Conservation (phyloP, 441 rosid species). For the Populus hybrid region DNA sequence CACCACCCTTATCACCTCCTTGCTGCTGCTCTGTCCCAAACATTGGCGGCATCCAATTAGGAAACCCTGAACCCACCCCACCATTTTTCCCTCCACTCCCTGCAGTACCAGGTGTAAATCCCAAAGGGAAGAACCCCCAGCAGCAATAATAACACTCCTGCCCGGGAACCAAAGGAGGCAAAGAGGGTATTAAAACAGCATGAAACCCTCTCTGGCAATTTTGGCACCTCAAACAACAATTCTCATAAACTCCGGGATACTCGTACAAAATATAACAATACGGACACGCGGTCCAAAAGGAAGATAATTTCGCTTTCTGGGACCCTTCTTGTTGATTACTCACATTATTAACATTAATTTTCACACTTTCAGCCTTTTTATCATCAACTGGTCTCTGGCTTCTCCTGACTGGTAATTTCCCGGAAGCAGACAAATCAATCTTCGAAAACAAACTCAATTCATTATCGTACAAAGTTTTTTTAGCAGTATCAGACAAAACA, state of each 20-base stretch:
- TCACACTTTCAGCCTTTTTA: constrained; percentile 6
- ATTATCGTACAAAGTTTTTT: constrained; percentile 58
- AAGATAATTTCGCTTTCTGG: constrained; percentile 33
- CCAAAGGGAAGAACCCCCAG: constrained; percentile 85
- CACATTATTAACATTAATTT: not conserved
- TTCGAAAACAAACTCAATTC: constrained; percentile 48
- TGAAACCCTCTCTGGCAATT: constrained; percentile 71
- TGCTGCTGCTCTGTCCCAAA: constrained; percentile 9
- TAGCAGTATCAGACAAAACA: constrained; percentile 50
- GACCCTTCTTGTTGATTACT: not conserved
- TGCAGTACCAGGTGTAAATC: constrained; percentile 24
- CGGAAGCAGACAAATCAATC: constrained; percentile 48
- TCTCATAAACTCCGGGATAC: constrained; percentile 77
- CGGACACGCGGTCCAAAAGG: constrained; percentile 95
- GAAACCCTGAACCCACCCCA: constrained; percentile 11
- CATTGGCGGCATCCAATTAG: constrained; percentile 26
- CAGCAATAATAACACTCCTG: constrained; percentile 79
- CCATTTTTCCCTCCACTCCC: constrained; percentile 17
- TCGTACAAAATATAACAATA: constrained; percentile 79
- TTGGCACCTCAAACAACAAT: constrained; percentile 69
- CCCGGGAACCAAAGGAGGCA: constrained; percentile 81
- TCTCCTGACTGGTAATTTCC: constrained; percentile 50
- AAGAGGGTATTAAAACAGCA: constrained; percentile 46
- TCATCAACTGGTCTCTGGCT: constrained; percentile 21
- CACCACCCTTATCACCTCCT: constrained; percentile 1